Evolutionary conservation across 768 basidiomycete species (phyloP), one percentile per base, ranked within the genome.

Genomic region (Lentinula sp.): DNA sequence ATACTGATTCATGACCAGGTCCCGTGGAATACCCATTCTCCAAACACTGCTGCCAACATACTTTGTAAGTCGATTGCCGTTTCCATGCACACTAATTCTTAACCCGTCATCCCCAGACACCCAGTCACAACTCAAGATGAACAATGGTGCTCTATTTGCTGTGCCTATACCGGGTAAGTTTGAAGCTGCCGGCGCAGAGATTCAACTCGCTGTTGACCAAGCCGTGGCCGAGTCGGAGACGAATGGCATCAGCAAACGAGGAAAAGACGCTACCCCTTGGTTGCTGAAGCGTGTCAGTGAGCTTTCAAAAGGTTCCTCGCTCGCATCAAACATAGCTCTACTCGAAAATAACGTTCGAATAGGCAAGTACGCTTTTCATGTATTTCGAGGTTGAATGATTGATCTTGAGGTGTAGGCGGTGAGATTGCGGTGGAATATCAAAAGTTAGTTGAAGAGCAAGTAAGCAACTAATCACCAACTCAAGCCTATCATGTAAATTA

Each of bases 221-320:
- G 97, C 97, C 6, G 82, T 99, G 5, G 69, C 71, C 13, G 96
- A 99, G 73, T 89, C 91, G 4, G 87, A 91, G 63, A 80, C 82
- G 61, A 88, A 87, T 64, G 93, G 95, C 2, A 76, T 96, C 50
- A 88, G 82, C 67, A 85, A 78, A 66, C 77, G 80, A 16, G 97
- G 97, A 2, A 98, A 97, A 66, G 91, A 93, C 62, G 94, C 84
- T 6, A 99, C 97, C 1, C 97, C 97, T 6, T 98, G 96, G 96
- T 77, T 99, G 9, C 77, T 99, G 35, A 78, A 81, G 48, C 85
- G 96, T 35, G 87, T 98, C 1, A 81, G 81, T 15, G 89, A 96
- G 70, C 77, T 98, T 52, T 93, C 90, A 0, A 69, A 81, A 36
- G 93, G 93, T 2, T 78, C 78, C 62, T 93, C 93, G 5, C 74